phyloP scores from a whole-genome alignment of 352 stramenopile genomes.

The Pythium rishiriense region DNA sequence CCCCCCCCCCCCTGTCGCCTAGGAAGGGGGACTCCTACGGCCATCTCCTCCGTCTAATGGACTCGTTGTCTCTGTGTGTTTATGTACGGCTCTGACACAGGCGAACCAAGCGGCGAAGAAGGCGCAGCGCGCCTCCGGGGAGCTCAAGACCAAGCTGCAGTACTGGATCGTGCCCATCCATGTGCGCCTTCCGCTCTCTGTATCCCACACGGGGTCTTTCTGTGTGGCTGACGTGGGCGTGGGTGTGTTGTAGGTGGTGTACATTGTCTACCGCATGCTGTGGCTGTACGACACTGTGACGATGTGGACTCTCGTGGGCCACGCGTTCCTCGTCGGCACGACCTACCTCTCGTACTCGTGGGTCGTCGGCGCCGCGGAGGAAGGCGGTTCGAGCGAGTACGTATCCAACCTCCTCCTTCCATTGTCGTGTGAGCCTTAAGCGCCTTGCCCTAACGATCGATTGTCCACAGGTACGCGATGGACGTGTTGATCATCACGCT shows the following conservation, averaged over 20 bases:
- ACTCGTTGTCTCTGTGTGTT: no score
- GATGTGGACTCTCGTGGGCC: constrained; percentile 68
- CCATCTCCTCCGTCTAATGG: neutral
- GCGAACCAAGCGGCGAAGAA: constrained; percentile 88
- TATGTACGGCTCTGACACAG: constrained; percentile 28
- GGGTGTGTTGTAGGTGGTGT: constrained; percentile 42
- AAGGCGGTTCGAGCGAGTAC: constrained; percentile 80
- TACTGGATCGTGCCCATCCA: constrained; percentile 83
- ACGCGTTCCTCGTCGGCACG: constrained; percentile 57
- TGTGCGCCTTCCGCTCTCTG: constrained; percentile 27
- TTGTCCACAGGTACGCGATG: constrained; percentile 56
- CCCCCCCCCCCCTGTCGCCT: neutral
- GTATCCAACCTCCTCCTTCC: neutral
- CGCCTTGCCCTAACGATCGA: neutral
- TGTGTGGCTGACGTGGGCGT: neutral
- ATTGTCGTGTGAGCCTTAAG: no score
- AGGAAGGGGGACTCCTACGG: neutral
- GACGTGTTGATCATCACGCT: constrained; percentile 84
- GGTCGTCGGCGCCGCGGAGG: constrained; percentile 73
- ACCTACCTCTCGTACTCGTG: constrained; percentile 84
- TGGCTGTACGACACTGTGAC: constrained; percentile 72
- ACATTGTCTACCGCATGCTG: constrained; percentile 74
- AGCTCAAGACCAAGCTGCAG: constrained; percentile 71
- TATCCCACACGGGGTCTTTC: neutral
- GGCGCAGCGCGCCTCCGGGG: constrained; percentile 63